Evolutionary conservation across 805 yeast species (phyloP), one percentile per base, ranked within the genome.

Genomic region (Grigorovia jiainica): DNA sequence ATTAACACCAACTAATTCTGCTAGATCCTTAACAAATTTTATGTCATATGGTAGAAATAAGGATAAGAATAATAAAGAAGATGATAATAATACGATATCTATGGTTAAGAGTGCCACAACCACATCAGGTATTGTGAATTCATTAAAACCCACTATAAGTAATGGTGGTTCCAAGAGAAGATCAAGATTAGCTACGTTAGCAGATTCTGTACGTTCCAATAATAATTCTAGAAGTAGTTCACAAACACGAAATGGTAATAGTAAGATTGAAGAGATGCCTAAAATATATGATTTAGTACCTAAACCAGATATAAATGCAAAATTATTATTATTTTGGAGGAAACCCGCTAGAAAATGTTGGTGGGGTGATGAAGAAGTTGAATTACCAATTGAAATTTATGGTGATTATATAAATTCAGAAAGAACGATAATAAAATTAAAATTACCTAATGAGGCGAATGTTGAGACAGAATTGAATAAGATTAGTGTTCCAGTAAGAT

Each of bases 261-360:
- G 52, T 54, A 19, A 52, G 17, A 19, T 64, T 61, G 46, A 65
- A 50, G 55, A 47, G 30, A 32, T 44, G 35, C 61, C 61, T 21
- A 50, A 49, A 36, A 51, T 57, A 15, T 60, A 59, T 41, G 65
- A 60, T 24, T 48, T 57, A 38, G 62, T 57, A 19, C 58, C 61
- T n/a, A 57, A 53, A 31, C 63, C 64, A 19, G 58, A 60, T 35
- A 51, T 66, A 54, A 48, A 76, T 70, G 57, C 62, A 51, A 92
- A 92, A 61, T 71, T 92, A 40, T 68, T 92, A 30, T 66, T 92
- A 40, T 92, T 92, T 58, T 92, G 98, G 97, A 75, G 95, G 48
- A 92, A 92, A 58, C 98, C 98, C 1, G 98, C 98, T 2, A 75
- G 97, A 57, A 92, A 92, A 59, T 92, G 98, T 66, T 92, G 98